A percentile compares a stretch with the other conserved stretches of the same genome.
Evolutionary conservation across 495 filamentous ascomycete genomes (phyloP).

Genomic region (Aspergillus nanangensis): DNA sequence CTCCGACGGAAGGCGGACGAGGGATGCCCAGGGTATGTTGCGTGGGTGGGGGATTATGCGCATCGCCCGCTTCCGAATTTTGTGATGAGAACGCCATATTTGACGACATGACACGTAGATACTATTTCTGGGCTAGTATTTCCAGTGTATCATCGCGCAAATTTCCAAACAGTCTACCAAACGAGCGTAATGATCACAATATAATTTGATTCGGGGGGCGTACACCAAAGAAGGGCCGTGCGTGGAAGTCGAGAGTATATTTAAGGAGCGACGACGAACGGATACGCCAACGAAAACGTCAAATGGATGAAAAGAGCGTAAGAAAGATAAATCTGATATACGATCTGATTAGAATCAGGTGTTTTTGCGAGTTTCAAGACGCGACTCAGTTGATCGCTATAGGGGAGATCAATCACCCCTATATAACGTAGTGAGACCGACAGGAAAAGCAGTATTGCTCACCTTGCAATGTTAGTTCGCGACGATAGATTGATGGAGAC

Average conservation of each 20-base stretch:
- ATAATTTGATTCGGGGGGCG: too few species aligned
- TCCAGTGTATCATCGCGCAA: too few species aligned
- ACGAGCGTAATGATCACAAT: too few species aligned
- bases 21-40: slow-evolving; percentile 38
- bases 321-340: not conserved
- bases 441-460: too few species aligned
- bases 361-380: too few species aligned
- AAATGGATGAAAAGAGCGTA: not conserved
- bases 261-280: not conserved
- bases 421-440: too few species aligned
- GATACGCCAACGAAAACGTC: not conserved
- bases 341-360: too few species aligned
- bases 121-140: not conserved
- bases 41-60: slow-evolving; percentile 15
- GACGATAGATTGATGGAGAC: too few species aligned
- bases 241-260: not conserved
- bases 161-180: too few species aligned
- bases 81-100: slow-evolving; percentile 26
- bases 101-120: not conserved
- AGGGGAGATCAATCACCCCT: too few species aligned
- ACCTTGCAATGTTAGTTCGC: too few species aligned
- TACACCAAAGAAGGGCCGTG: not conserved
- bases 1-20: slow-evolving; percentile 43
- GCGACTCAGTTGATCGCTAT: too few species aligned
- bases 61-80: slow-evolving; percentile 23